Base-by-base conservation (phyloP, 2,329 filamentous ascomycete species). In the Fusarium azukiicola region DNA sequence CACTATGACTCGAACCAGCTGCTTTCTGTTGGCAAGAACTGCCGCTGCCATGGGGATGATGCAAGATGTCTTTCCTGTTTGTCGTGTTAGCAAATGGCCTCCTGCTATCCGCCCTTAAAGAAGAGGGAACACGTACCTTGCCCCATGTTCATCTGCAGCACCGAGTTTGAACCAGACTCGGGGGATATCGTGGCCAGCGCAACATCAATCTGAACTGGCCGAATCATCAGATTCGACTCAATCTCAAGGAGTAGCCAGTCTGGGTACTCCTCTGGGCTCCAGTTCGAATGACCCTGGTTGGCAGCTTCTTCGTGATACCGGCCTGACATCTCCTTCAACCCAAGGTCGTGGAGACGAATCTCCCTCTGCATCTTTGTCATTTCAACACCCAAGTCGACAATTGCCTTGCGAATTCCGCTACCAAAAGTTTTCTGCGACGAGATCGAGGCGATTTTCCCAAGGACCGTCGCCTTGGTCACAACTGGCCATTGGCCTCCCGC, bases 231-330 rank as follows among this genome's bases (percentile, higher is more conserved):
- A 73, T 95, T 90, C 0, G 90, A 88, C 68, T 96, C 95, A 19
- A 96, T 91, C 76, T 96, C 94, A 0, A 96, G 84, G 0, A 96
- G 86, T 0, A 96, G 83, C 92, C 94, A 95, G 79, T 96, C 94
- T 0, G 93, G 88, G 44, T 90, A 84, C 0, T 92, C 85, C 0
- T 83, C n/a, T 0, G 93, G 90, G 5, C 87, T 81, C 94, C 94
- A 95, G 42, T 93, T 92, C 0, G 80, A 82, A 79, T 95, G 94
- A 72, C 81, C 81, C 11, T 21, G 72, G 74, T 84, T 92, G 71
- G 5, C 84, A 77, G 11, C 88, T 83, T 73, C 87, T 75, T 92
- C 92, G 91, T 16, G 90, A 86, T 90, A 10, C 89, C 89, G 5
- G 87, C 89, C 14, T 90, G 84, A 1, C 87, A 91, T 66, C 87